Evolutionary conservation across 1,284 basidiomycete species (phyloP).

Genomic region (Phaffia rhodozyma): DNA sequence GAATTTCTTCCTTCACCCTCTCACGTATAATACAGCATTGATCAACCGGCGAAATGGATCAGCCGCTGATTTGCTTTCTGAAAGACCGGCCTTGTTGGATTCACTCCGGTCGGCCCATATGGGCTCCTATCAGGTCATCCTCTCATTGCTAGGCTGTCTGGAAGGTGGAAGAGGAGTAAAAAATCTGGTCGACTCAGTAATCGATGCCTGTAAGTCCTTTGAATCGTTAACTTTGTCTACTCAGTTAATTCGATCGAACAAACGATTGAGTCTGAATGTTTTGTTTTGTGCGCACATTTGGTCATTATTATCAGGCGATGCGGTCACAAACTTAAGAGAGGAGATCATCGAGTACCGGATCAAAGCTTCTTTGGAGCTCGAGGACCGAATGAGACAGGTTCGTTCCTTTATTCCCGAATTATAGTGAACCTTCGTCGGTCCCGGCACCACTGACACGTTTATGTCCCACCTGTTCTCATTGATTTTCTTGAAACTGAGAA

Average conservation of each 20-base stretch:
- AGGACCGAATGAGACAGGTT: slow-evolving; percentile 43
- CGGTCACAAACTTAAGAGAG: slow-evolving; percentile 80
- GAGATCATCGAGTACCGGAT: slow-evolving; percentile 72
- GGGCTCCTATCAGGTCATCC: slow-evolving; percentile 80
- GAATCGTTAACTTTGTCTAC: neutral
- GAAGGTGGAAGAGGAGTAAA: slow-evolving; percentile 74
- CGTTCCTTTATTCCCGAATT: slow-evolving; percentile 12
- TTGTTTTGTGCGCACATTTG: slow-evolving; percentile 9
- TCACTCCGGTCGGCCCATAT: slow-evolving; percentile 71
- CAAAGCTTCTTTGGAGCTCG: slow-evolving; percentile 61
- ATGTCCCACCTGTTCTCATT: neutral
- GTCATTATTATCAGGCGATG: slow-evolving; percentile 47
- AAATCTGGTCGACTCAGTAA: slow-evolving; percentile 70
- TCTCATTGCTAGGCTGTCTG: slow-evolving; percentile 76
- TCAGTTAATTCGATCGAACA: neutral
- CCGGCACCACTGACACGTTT: neutral
- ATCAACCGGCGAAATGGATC: slow-evolving; percentile 35
- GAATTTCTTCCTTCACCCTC: neutral
- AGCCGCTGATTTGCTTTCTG: slow-evolving; percentile 69
- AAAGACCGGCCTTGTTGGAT: slow-evolving; percentile 66
- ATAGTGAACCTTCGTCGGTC: neutral
- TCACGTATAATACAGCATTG: neutral
- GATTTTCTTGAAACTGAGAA: neutral
- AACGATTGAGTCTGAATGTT: neutral
- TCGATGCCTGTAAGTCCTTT: slow-evolving; percentile 62